Conservation (phyloP, 495 filamentous ascomycete species). For the Aspergillus funiculosus region DNA sequence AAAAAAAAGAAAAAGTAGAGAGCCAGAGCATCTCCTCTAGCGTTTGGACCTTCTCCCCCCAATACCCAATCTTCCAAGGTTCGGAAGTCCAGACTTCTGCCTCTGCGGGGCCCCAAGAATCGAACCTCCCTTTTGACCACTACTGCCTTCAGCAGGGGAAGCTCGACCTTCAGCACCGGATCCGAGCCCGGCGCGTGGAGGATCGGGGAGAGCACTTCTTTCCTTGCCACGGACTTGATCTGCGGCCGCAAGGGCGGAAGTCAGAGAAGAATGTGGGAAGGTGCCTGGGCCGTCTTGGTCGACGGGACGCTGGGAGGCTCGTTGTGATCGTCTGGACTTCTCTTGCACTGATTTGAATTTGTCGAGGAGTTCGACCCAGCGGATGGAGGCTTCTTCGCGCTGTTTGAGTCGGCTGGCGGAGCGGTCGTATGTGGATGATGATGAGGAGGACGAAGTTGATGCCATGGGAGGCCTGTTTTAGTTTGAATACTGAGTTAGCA, state of each 20-base stretch:
- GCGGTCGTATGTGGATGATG: conserved; percentile 51
- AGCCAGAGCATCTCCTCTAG: conserved; percentile 20
- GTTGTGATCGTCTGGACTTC: conserved; percentile 53
- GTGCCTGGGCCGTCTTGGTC: conserved; percentile 21
- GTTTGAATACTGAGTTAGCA: conserved; percentile 5
- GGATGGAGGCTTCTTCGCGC: conserved; percentile 75
- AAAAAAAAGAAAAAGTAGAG: neutral
- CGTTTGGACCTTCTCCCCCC: conserved; percentile 51
- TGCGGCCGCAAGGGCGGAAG: conserved; percentile 31
- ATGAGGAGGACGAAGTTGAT: conserved; percentile 14
- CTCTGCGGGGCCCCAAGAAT: conserved; percentile 44
- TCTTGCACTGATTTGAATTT: conserved; percentile 92
- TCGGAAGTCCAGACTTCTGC: conserved; percentile 59
- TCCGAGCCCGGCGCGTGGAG: conserved; percentile 28
- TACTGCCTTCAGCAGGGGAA: conserved; percentile 2
- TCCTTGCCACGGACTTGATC: conserved; percentile 39
- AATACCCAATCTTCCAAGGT: conserved; percentile 66
- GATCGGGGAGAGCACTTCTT: conserved; percentile 35
- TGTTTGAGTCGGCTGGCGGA: conserved; percentile 66
- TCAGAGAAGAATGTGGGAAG: conserved; percentile 24
- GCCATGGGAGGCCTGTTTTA: conserved; percentile 7
- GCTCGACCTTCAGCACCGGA: conserved; percentile 32
- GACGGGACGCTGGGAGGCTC: conserved; percentile 32
- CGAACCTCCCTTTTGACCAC: conserved; percentile 22
- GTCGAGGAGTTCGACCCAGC: conserved; percentile 92